phyloP scores from a whole-genome alignment of 2,329 filamentous ascomycete genomes.

The Incumbomyces lentus region DNA sequence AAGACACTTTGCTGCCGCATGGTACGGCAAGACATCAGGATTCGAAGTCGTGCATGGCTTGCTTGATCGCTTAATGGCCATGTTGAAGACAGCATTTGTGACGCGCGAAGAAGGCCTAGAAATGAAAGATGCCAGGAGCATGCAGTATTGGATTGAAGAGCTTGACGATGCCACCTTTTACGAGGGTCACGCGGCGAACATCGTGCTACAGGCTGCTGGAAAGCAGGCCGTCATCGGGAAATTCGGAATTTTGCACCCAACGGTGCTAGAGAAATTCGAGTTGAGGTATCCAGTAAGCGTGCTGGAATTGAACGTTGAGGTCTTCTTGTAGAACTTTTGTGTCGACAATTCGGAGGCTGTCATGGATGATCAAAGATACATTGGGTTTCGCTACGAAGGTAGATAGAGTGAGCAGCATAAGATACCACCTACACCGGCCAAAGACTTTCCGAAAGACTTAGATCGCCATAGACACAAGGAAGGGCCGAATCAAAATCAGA shows the following conservation, averaged over 20 bases:
- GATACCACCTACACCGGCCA: too few relatives aligned
- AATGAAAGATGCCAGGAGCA: constrained; percentile 45
- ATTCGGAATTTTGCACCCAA: constrained; percentile 89
- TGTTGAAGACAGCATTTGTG: constrained; percentile 77
- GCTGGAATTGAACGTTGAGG: constrained; percentile 87
- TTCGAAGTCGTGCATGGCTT: constrained; percentile 95
- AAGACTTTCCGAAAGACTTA: neutral
- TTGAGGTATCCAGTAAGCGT: constrained; percentile 88
- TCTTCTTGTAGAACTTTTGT: constrained; percentile 56
- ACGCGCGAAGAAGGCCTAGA: constrained; percentile 62
- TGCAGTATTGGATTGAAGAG: constrained; percentile 89
- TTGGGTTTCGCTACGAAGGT: too few relatives aligned
- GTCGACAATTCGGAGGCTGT: too few relatives aligned
- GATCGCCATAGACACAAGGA: neutral
- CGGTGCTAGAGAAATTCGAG: constrained; percentile 86
- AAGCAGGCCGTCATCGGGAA: constrained; percentile 71
- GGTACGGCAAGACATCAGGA: constrained; percentile 85
- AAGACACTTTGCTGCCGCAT: constrained; percentile 89
- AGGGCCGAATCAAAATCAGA: neutral
- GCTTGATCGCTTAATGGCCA: constrained; percentile 80
- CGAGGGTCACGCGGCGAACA: constrained; percentile 73
- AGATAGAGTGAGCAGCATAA: too few relatives aligned
- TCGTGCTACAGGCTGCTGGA: constrained; percentile 64
- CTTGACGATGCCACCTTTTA: constrained; percentile 88
- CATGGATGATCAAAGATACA: too few relatives aligned